phyloP scores from a whole-genome alignment of 169 alveolate species.

The Plasmodium billcollinsi region DNA sequence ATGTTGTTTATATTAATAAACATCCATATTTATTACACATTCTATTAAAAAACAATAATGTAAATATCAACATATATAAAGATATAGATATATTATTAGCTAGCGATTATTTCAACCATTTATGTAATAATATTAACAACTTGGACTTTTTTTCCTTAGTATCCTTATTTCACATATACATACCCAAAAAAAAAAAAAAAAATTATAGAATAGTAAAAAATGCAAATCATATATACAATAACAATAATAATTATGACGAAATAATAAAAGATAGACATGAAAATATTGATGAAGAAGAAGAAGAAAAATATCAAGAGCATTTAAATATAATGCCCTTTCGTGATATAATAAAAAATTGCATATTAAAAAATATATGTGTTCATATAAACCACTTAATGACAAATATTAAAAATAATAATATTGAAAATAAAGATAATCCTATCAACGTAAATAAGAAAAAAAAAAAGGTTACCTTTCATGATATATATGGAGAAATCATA shows the following conservation, averaged over 20 bases:
- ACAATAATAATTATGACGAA: too few species aligned
- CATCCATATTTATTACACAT: slow-evolving; percentile 14
- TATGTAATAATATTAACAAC: slow-evolving; percentile 15
- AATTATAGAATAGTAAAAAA: too few species aligned
- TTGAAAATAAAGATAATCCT: slow-evolving; percentile 1
- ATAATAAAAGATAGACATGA: too few species aligned
- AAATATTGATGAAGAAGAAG: too few species aligned
- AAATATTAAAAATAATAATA: slow-evolving; percentile 6
- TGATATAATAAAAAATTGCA: slow-evolving; percentile 8
- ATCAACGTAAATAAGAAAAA: neutral
- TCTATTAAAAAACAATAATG: too few species aligned
- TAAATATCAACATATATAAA: too few species aligned
- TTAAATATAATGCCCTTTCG: slow-evolving; percentile 8
- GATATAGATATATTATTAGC: too few species aligned
- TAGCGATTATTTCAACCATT: neutral
- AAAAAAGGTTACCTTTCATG: slow-evolving; percentile 23
- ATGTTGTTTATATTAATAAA: slow-evolving; percentile 19
- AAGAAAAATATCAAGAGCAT: neutral
- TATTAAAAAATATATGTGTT: slow-evolving; percentile 29
- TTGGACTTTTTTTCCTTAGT: slow-evolving; percentile 28
- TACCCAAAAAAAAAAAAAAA: too few species aligned
- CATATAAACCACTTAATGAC: slow-evolving; percentile 16
- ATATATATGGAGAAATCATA: slow-evolving; percentile 35
- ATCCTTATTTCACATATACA: slow-evolving; percentile 19
- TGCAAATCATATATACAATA: too few species aligned